Evolutionary conservation across 306 rosid genomes (phyloP).

Genomic region (Carpinus fangiana): DNA sequence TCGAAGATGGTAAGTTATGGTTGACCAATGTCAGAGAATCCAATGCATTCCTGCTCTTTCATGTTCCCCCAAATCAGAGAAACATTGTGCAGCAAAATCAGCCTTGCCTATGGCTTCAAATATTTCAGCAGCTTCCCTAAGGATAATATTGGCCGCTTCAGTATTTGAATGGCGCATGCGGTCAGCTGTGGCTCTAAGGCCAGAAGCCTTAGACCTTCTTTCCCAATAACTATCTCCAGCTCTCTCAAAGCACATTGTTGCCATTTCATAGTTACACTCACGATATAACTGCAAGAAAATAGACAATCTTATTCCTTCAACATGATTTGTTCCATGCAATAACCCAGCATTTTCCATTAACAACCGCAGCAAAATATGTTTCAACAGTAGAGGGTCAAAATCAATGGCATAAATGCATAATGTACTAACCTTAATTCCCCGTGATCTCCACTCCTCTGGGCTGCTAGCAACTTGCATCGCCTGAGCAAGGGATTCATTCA

Average conservation of each 20-base stretch:
- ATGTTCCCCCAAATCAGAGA: slow-evolving; percentile 60
- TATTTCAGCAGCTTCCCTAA: slow-evolving; percentile 75
- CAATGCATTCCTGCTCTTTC: slow-evolving; percentile 63
- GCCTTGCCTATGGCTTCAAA: slow-evolving; percentile 63
- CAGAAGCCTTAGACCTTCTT: slow-evolving; percentile 65
- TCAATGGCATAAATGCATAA: not conserved
- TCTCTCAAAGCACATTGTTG: slow-evolving; percentile 77
- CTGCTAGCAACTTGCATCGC: slow-evolving; percentile 78
- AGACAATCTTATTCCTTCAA: not conserved
- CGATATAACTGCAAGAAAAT: slow-evolving; percentile 48
- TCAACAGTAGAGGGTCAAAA: not conserved
- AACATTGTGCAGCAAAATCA: slow-evolving; percentile 68
- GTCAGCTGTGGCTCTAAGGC: slow-evolving; percentile 57
- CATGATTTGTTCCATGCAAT: not conserved
- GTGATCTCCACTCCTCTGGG: slow-evolving; percentile 72
- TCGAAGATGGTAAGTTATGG: not conserved
- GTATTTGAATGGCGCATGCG: slow-evolving; percentile 42
- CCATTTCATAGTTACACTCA: slow-evolving; percentile 67
- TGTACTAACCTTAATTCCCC: slow-evolving; percentile 63
- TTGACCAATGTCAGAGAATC: not conserved
- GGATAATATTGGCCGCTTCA: slow-evolving; percentile 49
- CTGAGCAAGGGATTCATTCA: slow-evolving; percentile 72
- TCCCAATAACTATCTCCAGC: slow-evolving; percentile 77
- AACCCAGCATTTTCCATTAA: not conserved
- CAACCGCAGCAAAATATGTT: not conserved